A percentile compares a stretch with the other conserved stretches of the same genome.
Evolutionary conservation across 345 rosid species (phyloP).

Genomic region (Lepidium didymum): DNA sequence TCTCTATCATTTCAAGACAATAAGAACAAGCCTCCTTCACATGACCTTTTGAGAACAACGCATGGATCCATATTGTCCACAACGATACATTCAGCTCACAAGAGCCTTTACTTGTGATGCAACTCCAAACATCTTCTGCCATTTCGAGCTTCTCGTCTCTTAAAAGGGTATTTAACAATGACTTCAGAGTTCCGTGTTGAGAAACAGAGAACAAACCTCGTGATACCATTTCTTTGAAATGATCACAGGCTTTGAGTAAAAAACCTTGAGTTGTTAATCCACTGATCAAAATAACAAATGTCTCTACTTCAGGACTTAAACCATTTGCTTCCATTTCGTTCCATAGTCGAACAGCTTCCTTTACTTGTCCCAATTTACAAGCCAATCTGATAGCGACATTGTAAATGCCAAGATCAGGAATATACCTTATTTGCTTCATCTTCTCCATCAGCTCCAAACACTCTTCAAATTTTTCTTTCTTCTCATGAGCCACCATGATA

Average conservation of each 20-base stretch:
- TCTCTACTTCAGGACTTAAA: constrained; percentile 66
- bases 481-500: constrained; percentile 74
- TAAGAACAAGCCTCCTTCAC: constrained; percentile 82
- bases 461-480: constrained; percentile 60
- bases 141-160: constrained; percentile 68
- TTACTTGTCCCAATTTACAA: constrained; percentile 65
- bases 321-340: constrained; percentile 64
- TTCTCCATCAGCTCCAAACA: constrained; percentile 50
- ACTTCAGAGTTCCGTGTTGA: constrained; percentile 66
- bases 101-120: constrained; percentile 48
- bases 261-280: constrained; percentile 59
- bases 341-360: constrained; percentile 57
- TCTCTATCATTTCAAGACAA: constrained; percentile 93
- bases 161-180: constrained; percentile 50
- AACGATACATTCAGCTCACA: constrained; percentile 62
- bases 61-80: constrained; percentile 96
- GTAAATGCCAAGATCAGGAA: constrained; percentile 48
- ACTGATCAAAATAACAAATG: constrained; percentile 60
- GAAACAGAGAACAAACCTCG: constrained; percentile 62
- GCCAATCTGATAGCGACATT: constrained; percentile 70
- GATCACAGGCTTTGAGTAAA: constrained; percentile 59
- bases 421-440: constrained; percentile 57
- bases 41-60: constrained; percentile 69
- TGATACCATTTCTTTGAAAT: constrained; percentile 77
- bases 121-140: constrained; percentile 81